These are phyloP conservation scores for Picea glauca DNA, from an alignment of 75 land plant genomes.

Conservation along the genomic window DNA sequence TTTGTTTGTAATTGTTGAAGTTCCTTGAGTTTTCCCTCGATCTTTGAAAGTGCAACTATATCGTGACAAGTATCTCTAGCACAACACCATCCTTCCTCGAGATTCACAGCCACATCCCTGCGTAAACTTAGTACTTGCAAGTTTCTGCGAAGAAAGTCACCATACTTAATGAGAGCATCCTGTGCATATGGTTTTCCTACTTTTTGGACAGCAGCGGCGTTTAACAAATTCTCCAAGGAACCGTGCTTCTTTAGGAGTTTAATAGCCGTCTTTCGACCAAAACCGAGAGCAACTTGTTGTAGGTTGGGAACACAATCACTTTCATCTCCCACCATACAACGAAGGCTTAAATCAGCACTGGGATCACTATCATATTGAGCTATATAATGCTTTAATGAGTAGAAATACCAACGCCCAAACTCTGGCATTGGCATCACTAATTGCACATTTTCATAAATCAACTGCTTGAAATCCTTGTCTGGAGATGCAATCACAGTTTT, in stretches of 20 bases:
- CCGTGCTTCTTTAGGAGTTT: slow-evolving; percentile 88
- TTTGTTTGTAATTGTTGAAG: background rate
- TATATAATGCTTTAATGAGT: slow-evolving; percentile 78
- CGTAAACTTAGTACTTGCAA: slow-evolving; percentile 65
- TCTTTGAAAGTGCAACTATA: slow-evolving; percentile 8
- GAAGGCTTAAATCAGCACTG: slow-evolving; percentile 67
- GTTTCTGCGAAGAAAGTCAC: slow-evolving; percentile 62
- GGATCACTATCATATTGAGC: slow-evolving; percentile 77
- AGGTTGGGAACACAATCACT: slow-evolving; percentile 82
- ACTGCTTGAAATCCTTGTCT: slow-evolving; percentile 94
- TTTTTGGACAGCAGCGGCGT: slow-evolving; percentile 63
- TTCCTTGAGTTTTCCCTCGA: background rate
- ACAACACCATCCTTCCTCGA: slow-evolving; percentile 25
- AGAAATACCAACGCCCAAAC: slow-evolving; percentile 82
- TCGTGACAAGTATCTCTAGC: slow-evolving; percentile 21
- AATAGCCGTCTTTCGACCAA: slow-evolving; percentile 90
- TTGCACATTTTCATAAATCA: slow-evolving; percentile 78
- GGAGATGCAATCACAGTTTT: slow-evolving; percentile 80
- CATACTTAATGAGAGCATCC: slow-evolving; percentile 78
- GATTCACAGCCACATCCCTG: slow-evolving; percentile 28
- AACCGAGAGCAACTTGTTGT: slow-evolving; percentile 69
- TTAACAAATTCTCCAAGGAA: slow-evolving; percentile 69
- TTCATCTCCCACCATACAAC: slow-evolving; percentile 86
- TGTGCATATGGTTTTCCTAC: slow-evolving; percentile 86
- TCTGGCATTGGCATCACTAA: slow-evolving; percentile 80